Percentiles rank a stretch among this genome's conserved stretches.
phyloP scores from a whole-genome alignment of 352 stramenopile genomes.

The Globisporangium sylvaticum region DNA sequence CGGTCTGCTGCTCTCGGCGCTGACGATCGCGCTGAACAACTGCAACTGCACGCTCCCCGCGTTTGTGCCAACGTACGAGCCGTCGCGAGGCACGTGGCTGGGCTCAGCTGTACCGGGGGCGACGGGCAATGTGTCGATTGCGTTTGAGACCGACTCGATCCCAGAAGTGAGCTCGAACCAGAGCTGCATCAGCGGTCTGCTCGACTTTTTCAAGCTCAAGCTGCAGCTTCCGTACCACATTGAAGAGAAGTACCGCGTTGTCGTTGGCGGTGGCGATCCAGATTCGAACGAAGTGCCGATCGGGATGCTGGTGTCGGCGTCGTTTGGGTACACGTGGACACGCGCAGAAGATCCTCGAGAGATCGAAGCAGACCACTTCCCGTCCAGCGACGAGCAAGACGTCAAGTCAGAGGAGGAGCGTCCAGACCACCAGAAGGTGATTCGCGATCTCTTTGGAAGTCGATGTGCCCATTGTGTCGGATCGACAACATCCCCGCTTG shows the following conservation, averaged over 20 bases:
- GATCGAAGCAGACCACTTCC: constrained; percentile 17
- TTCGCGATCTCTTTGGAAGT: constrained; percentile 33
- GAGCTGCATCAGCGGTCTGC: constrained; percentile 68
- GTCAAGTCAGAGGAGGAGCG: background rate
- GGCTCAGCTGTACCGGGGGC: constrained; percentile 62
- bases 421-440: constrained; percentile 23
- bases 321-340: constrained; percentile 59
- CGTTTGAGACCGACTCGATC: constrained; percentile 73
- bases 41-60: constrained; percentile 80
- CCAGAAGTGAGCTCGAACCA: constrained; percentile 70
- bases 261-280: constrained; percentile 22
- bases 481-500: constrained; percentile 34
- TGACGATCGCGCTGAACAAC: constrained; percentile 72
- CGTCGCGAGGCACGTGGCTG: constrained; percentile 56
- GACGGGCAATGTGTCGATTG: constrained; percentile 69
- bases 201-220: constrained; percentile 84
- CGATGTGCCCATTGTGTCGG: constrained; percentile 30
- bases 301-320: constrained; percentile 64
- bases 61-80: constrained; percentile 63
- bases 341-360: constrained; percentile 45
- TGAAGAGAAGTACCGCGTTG: constrained; percentile 53
- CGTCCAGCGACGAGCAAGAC: constrained; percentile 1
- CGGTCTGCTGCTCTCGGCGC: constrained; percentile 56
- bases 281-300: constrained; percentile 31
- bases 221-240: constrained; percentile 57